These are phyloP conservation scores for Apiosordaria backusii DNA, from an alignment of 495 filamentous ascomycete genomes.

Conservation along the genomic window DNA sequence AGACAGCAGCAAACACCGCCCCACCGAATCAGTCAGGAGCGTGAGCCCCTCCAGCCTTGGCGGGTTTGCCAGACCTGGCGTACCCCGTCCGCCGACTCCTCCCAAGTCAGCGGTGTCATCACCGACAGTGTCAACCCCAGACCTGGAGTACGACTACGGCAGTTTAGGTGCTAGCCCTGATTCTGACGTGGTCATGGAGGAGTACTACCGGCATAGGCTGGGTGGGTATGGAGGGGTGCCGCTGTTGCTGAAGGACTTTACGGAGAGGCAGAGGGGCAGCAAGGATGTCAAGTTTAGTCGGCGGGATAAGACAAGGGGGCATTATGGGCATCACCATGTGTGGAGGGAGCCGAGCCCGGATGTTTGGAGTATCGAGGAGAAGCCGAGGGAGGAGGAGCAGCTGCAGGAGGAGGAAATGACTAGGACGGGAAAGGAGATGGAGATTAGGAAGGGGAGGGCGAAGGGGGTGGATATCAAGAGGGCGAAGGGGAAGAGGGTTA, in stretches of 20 bases:
- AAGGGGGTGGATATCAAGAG: conserved; percentile 41
- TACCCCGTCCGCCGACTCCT: conserved; percentile 27
- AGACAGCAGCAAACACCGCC: conserved; percentile 38
- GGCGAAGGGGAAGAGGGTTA: conserved; percentile 50
- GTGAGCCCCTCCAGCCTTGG: conserved; percentile 47
- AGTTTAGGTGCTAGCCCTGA: conserved; percentile 24
- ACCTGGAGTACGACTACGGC: conserved; percentile 24
- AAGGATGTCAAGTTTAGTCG: not conserved
- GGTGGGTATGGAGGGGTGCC: conserved; percentile 16
- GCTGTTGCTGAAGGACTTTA: conserved; percentile 23
- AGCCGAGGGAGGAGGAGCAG: conserved; percentile 44
- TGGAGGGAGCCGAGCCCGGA: conserved; percentile 53
- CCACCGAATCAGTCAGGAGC: conserved; percentile 39
- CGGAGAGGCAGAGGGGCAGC: not conserved
- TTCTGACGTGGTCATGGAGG: conserved; percentile 41
- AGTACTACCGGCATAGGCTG: conserved; percentile 22
- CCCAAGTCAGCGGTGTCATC: not conserved
- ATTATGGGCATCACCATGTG: conserved; percentile 32
- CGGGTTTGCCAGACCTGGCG: conserved; percentile 40
- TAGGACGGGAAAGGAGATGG: conserved; percentile 14
- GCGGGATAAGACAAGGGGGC: not conserved
- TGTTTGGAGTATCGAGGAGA: conserved; percentile 51
- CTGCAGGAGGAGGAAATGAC: conserved; percentile 27
- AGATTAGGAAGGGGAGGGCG: conserved; percentile 23
- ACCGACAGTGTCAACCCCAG: conserved; percentile 36